phyloP scores from a whole-genome alignment of 2,329 filamentous ascomycete species.

The Xylariaceae sp. region DNA sequence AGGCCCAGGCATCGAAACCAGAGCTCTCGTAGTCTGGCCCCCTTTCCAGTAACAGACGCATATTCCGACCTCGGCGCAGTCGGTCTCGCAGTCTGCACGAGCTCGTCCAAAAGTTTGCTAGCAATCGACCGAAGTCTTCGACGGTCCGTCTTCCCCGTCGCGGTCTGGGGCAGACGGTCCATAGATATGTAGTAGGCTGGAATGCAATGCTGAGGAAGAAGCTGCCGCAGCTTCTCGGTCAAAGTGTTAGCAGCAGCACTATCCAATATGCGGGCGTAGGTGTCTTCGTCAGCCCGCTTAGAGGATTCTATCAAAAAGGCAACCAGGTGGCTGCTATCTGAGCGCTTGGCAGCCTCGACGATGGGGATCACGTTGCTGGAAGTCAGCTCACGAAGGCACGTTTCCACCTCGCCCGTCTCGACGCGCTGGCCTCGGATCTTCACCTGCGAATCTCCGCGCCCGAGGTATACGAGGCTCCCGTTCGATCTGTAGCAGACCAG shows the following conservation, averaged over 20 bases:
- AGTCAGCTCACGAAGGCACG: background rate
- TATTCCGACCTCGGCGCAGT: background rate
- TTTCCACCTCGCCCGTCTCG: background rate
- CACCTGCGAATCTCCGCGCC: background rate
- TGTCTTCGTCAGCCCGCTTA: too few species aligned
- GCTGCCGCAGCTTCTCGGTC: too few species aligned
- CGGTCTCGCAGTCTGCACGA: background rate
- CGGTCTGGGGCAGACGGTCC: background rate
- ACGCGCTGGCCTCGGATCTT: background rate
- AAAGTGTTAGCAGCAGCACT: too few species aligned
- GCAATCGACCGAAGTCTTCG: background rate
- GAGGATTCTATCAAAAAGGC: too few species aligned
- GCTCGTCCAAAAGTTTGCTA: background rate
- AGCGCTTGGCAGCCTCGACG: too few species aligned
- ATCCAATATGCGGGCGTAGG: too few species aligned
- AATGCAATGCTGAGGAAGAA: too few species aligned
- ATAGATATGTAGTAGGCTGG: too few species aligned
- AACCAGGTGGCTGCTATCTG: too few species aligned
- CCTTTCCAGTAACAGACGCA: slow-evolving; percentile 2
- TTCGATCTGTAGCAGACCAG: background rate
- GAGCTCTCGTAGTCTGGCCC: slow-evolving; percentile 12
- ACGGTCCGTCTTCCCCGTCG: background rate
- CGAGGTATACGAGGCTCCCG: background rate
- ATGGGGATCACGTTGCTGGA: too few species aligned
- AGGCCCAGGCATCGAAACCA: slow-evolving; percentile 5